Conservation (phyloP, 2,329 filamentous ascomycete species). For the Didymella pomorum region DNA sequence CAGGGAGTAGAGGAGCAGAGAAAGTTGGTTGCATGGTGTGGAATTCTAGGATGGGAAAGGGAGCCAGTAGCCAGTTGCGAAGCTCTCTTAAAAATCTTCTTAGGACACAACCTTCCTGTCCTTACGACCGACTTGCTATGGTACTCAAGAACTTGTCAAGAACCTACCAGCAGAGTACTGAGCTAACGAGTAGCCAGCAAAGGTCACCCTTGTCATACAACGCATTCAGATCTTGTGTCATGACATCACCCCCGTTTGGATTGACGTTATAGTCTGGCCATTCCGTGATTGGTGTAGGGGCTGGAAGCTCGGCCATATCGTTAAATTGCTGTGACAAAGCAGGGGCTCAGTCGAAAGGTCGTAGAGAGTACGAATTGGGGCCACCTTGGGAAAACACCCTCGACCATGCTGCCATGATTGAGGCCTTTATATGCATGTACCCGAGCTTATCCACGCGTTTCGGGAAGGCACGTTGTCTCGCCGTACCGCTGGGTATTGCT, state of each 20-base stretch:
- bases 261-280: constrained; percentile 55
- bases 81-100: neutral
- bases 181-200: constrained; percentile 52
- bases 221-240: constrained; percentile 56
- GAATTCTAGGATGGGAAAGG: neutral
- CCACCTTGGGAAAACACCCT: neutral
- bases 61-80: neutral
- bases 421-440: constrained; percentile 23
- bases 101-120: neutral
- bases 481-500: constrained; percentile 12
- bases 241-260: constrained; percentile 55
- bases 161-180: constrained; percentile 42
- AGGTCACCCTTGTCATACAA: constrained; percentile 58
- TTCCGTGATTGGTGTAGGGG: constrained; percentile 47
- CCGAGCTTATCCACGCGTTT: constrained; percentile 22
- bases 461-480: constrained; percentile 2
- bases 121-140: neutral
- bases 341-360: neutral
- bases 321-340: neutral
- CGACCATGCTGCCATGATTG: neutral
- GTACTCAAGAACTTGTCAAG: neutral
- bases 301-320: constrained; percentile 37
- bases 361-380: neutral
- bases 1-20: neutral
- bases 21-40: neutral